phyloP scores from a whole-genome alignment of 495 filamentous ascomycete genomes.

The Penicillium ochrochloron region DNA sequence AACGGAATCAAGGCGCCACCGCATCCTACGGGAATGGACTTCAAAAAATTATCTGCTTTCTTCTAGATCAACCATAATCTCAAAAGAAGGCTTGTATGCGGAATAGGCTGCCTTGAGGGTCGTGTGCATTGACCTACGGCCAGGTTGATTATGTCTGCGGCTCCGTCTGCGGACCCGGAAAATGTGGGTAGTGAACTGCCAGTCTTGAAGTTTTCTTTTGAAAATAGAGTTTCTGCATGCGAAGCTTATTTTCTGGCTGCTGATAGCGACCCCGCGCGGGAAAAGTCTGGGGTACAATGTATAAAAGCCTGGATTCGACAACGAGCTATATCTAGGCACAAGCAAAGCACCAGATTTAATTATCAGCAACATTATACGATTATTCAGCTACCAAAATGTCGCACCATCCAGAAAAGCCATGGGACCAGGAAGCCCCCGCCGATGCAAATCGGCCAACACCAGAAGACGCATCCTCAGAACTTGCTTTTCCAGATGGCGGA shows the following conservation, averaged over 20 bases:
- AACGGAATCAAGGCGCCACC: not conserved
- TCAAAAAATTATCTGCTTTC: not conserved
- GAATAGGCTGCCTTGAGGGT: not conserved
- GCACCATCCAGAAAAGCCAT: not conserved
- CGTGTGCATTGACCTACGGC: not conserved
- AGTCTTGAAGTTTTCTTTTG: not conserved
- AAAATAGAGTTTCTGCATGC: not conserved
- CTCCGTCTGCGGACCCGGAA: not conserved
- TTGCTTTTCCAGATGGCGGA: not conserved
- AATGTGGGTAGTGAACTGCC: not conserved
- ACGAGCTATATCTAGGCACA: not conserved
- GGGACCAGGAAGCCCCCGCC: not conserved
- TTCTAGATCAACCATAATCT: not conserved
- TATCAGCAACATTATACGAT: not conserved
- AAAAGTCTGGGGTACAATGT: not conserved
- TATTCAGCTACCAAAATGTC: not conserved
- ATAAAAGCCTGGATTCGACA: not conserved
- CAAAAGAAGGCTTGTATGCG: not conserved
- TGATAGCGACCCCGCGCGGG: not conserved
- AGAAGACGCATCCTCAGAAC: not conserved
- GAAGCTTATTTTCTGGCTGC: not conserved
- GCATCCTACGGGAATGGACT: not conserved
- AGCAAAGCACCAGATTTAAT: not conserved
- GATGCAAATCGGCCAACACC: not conserved
- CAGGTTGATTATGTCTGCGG: not conserved